Conservation (phyloP, 2,329 filamentous ascomycete species). For the Karstenula rhodostoma region DNA sequence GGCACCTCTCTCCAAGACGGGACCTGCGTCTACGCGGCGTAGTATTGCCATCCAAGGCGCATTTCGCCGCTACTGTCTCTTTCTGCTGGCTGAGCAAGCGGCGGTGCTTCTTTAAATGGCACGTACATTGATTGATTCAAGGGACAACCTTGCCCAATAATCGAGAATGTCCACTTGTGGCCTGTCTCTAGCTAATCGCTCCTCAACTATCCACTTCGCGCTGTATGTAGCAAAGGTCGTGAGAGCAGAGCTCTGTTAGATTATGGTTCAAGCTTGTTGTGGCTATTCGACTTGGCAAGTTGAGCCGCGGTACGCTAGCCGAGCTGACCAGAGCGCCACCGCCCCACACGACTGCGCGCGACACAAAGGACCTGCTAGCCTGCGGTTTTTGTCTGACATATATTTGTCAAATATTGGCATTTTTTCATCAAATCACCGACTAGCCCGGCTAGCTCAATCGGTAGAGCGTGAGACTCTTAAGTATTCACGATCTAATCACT, state of each 20-base stretch:
- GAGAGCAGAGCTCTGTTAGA: too few relatives aligned
- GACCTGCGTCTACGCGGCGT: neutral
- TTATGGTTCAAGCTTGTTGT: too few relatives aligned
- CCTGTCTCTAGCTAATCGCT: neutral
- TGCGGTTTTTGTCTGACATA: neutral
- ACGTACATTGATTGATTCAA: neutral
- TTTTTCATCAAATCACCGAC: conserved; percentile 8
- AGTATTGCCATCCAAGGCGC: neutral
- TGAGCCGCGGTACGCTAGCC: neutral
- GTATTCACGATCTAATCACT: conserved; percentile 13
- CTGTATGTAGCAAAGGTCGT: too few relatives aligned
- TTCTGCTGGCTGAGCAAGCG: conserved; percentile 6
- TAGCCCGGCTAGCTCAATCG: conserved; percentile 43
- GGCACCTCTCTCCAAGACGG: neutral
- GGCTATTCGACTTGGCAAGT: neutral
- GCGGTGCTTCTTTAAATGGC: conserved; percentile 11
- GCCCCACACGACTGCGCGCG: too few relatives aligned
- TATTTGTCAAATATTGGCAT: neutral
- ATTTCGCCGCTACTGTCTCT: neutral
- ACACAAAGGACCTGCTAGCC: too few relatives aligned
- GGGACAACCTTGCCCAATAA: neutral
- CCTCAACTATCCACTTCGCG: too few relatives aligned
- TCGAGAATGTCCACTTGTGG: neutral
- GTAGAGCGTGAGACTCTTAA: conserved; percentile 41
- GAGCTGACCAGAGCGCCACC: neutral